Percentiles rank a stretch among this genome's conserved stretches.
phyloP scores from a whole-genome alignment of 768 basidiomycete genomes.

The Boletus tylopilopsis region DNA sequence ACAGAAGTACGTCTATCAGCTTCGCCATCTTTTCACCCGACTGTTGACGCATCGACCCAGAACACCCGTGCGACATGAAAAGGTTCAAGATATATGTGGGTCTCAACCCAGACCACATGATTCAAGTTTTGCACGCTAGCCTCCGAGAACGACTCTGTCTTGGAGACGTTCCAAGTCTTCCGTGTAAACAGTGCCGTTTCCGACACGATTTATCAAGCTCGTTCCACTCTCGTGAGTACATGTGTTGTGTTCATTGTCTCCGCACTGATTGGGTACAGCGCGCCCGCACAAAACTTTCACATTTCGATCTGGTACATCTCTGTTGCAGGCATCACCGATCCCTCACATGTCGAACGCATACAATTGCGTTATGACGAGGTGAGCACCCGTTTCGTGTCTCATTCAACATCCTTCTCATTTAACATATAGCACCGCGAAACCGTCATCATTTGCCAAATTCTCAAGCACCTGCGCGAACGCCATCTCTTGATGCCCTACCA shows the following conservation, averaged over 20 bases:
- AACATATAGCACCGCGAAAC: conserved; percentile 61
- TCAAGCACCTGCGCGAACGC: conserved; percentile 64
- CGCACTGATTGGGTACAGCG: conserved; percentile 36
- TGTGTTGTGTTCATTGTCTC: background rate
- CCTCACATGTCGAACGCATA: conserved; percentile 52
- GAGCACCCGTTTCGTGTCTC: conserved; percentile 15
- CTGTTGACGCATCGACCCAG: conserved; percentile 32
- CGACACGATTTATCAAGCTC: conserved; percentile 70
- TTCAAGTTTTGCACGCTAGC: conserved; percentile 56
- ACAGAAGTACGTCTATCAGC: conserved; percentile 23
- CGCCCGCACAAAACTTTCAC: conserved; percentile 70
- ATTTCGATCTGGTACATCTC: conserved; percentile 77
- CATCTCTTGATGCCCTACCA: conserved; percentile 62
- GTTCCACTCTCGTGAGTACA: conserved; percentile 66
- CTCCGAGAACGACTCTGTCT: conserved; percentile 62
- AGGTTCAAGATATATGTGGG: conserved; percentile 75
- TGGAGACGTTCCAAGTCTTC: conserved; percentile 61
- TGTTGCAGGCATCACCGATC: conserved; percentile 56
- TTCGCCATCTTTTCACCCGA: too few species aligned
- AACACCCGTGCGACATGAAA: conserved; percentile 83
- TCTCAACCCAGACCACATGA: conserved; percentile 59
- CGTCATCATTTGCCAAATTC: conserved; percentile 52
- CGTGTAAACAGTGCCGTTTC: conserved; percentile 58
- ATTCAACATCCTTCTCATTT: background rate
- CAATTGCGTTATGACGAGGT: conserved; percentile 61